Percentiles rank a stretch among this genome's conserved stretches.
phyloP scores from a whole-genome alignment of 805 yeast species.

The Teunomyces aglyptinius region DNA sequence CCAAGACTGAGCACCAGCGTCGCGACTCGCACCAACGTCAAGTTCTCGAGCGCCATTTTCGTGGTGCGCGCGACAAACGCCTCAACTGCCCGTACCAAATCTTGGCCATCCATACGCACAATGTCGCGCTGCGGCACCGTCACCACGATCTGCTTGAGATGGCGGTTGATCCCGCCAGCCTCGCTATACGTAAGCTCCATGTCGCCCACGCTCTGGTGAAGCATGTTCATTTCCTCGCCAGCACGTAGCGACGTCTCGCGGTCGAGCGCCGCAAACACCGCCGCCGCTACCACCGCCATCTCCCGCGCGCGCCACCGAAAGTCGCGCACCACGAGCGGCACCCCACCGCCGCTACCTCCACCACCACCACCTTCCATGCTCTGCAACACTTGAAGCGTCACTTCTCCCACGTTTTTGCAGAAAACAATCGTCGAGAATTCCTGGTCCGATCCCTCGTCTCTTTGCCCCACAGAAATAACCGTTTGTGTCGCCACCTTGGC shows the following conservation, averaged over 20 bases:
- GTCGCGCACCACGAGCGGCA: constrained; percentile 11
- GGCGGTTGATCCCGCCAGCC: constrained; percentile 10
- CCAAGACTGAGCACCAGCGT: constrained; percentile 18
- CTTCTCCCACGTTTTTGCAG: constrained; percentile 3
- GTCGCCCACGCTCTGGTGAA: constrained; percentile 8
- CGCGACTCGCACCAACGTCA: constrained; percentile 18
- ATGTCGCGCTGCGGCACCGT: constrained; percentile 22
- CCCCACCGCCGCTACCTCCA: neutral
- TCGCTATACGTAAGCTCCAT: constrained; percentile 11
- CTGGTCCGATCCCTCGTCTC: neutral
- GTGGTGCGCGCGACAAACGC: constrained; percentile 19
- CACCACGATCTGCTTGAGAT: constrained; percentile 20
- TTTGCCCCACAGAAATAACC: constrained; percentile 9
- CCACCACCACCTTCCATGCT: constrained; percentile 5
- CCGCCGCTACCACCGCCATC: neutral
- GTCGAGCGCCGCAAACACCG: neutral
- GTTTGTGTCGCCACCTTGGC: constrained; percentile 8
- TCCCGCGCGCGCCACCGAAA: constrained; percentile 6
- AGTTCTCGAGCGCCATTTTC: constrained; percentile 19
- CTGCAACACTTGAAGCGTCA: constrained; percentile 5
- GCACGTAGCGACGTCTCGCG: neutral
- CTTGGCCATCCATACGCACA: constrained; percentile 2
- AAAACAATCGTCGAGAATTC: constrained; percentile 7
- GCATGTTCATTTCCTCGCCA: neutral
- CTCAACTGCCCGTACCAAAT: constrained; percentile 16